Base-by-base conservation (phyloP, 2,329 filamentous ascomycete species). In the Alternaria viburni region DNA sequence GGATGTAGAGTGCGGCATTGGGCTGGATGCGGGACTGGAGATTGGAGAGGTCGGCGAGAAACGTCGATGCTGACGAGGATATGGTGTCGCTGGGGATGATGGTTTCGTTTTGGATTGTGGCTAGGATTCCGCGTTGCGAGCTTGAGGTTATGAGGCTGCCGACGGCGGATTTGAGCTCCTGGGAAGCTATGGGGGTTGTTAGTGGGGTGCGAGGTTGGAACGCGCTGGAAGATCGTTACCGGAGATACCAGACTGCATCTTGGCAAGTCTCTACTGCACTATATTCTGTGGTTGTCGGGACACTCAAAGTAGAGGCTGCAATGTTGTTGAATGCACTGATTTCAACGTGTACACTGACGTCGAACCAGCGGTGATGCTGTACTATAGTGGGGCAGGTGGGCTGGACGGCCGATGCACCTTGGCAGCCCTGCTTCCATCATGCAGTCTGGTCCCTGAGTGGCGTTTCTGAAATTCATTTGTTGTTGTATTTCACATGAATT, bases 231-330 rank as follows among this genome's bases (percentile, higher is more conserved):
- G 32, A 21, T 52, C 45, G 74, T 54, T 84, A 90, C 90, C 90
- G 81, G 90, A 88, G 72, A 93, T 93, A 80, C 91, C 91, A 36
- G 91, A 93, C 84, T 93, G 91, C 91, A 93, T 93, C 58, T 71
- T 86, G 28, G 23, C 36, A 46, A 47, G 12, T 7, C 2, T 36
- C 17, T 52, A 36, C 30, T 23, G 9, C 4, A n/a, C 1, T 28
- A 26, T 28, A 4, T 23, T 58, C 3, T 45, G 36, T 46, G 41
- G 36, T 19, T 9, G 26, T n/a, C 17, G 50, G 8, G 6, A 19
- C 43, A 28, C 32, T 50, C 5, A n/a, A 49, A 46, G 45, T 11
- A 3, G 3, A 49, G 36, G 10, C 36, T 45, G 32, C 13, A 15
- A 28, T 55, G 36, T 30, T 32, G 43, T 45, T 45, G 26, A 28